These are phyloP conservation scores for Phytophthora agathidicida DNA, from an alignment of 352 stramenopile genomes.

Conservation along the genomic window DNA sequence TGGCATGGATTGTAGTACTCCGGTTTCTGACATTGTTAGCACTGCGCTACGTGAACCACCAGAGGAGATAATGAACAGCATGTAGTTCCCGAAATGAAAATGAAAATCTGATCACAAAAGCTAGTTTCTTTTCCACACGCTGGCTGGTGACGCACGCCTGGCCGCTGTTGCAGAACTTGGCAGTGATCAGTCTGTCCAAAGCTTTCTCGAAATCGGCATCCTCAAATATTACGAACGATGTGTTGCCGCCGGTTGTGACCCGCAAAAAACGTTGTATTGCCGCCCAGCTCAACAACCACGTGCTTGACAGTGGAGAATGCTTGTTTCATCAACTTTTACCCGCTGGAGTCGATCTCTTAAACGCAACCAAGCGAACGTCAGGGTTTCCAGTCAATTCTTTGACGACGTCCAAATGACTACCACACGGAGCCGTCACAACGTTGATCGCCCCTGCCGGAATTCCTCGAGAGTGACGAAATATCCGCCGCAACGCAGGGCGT, in stretches of 20 bases:
- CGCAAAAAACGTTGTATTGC: constrained; percentile 91
- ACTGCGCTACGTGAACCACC: constrained; percentile 41
- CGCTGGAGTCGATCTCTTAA: constrained; percentile 77
- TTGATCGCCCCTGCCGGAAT: constrained; percentile 89
- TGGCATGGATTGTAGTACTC: constrained; percentile 25
- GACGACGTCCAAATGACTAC: constrained; percentile 64
- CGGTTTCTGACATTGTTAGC: constrained; percentile 26
- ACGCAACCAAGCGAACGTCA: constrained; percentile 83
- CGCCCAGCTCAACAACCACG: constrained; percentile 85
- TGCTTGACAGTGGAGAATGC: constrained; percentile 67
- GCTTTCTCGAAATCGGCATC: constrained; percentile 76
- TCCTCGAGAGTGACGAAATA: constrained; percentile 77
- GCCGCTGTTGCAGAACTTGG: constrained; percentile 86
- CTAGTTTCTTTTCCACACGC: too few species aligned
- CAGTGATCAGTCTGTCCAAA: constrained; percentile 70
- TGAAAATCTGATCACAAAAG: too few species aligned
- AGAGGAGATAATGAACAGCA: constrained; percentile 46
- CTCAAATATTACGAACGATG: constrained; percentile 91
- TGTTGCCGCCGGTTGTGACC: too few species aligned
- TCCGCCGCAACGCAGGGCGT: constrained; percentile 86
- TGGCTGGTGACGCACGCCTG: constrained; percentile 82
- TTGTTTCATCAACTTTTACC: constrained; percentile 69
- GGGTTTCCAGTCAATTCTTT: constrained; percentile 56
- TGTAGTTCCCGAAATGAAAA: too few species aligned
- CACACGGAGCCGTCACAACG: constrained; percentile 70